These are phyloP conservation scores for Elaeagnus macrophylla DNA, from an alignment of 306 rosid genomes.

Conservation along the genomic window DNA sequence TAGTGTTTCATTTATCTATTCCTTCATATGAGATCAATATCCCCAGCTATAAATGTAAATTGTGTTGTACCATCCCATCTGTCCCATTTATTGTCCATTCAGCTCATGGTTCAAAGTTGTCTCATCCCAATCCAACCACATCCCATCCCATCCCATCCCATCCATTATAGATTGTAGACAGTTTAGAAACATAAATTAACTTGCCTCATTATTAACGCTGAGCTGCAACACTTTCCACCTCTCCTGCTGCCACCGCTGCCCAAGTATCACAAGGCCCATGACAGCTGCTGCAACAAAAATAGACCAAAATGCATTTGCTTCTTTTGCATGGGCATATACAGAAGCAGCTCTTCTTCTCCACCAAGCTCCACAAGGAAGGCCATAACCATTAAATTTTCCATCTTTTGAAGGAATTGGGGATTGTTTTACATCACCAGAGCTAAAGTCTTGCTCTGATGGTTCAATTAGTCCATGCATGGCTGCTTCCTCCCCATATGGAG, in stretches of 20 bases:
- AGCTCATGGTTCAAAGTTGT: too few relatives aligned
- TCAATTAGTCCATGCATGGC: conserved; percentile 29
- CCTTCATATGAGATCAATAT: too few relatives aligned
- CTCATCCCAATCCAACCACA: too few relatives aligned
- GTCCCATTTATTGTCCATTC: too few relatives aligned
- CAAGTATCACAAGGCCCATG: conserved; percentile 73
- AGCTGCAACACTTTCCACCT: conserved; percentile 57
- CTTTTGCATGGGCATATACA: conserved; percentile 79
- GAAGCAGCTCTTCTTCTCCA: conserved; percentile 92
- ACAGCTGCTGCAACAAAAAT: conserved; percentile 83
- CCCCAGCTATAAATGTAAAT: too few relatives aligned
- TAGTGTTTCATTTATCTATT: too few relatives aligned
- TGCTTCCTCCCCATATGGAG: conserved; percentile 36
- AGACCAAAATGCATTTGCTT: conserved; percentile 83
- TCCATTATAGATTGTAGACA: too few relatives aligned
- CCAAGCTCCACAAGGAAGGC: conserved; percentile 91
- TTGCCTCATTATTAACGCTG: conserved; percentile 41
- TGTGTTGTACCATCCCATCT: too few relatives aligned
- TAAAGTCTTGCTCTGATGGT: conserved; percentile 36
- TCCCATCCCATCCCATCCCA: too few relatives aligned
- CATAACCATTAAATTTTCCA: conserved; percentile 27
- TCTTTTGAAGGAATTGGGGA: conserved; percentile 35
- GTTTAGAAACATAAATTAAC: too few relatives aligned
- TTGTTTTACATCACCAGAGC: conserved; percentile 32
- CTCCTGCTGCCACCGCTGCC: conserved; percentile 91